Percentiles rank a stretch among this genome's conserved stretches.
Conservation (phyloP, 2,329 filamentous ascomycete species). For the Colletotrichum australisinense region DNA sequence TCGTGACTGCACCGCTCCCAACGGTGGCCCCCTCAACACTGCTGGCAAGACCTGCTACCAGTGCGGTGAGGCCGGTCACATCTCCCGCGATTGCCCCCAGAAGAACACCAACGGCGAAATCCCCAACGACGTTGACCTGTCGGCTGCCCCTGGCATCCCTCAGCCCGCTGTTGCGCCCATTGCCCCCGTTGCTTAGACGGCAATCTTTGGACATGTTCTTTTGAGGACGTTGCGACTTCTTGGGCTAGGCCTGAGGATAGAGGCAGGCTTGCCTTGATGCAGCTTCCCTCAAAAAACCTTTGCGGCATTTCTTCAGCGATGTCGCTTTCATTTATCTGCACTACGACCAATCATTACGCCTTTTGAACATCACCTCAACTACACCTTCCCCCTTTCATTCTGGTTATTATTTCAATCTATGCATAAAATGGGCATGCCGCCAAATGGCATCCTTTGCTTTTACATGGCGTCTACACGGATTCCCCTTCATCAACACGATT, state of each 20-base stretch:
- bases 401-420: slow-evolving; percentile 30
- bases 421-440: slow-evolving; percentile 36
- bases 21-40: slow-evolving; percentile 94
- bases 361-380: slow-evolving; percentile 14
- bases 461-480: slow-evolving; percentile 43
- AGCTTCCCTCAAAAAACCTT: not conserved
- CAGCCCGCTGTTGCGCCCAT: slow-evolving; percentile 50
- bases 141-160: slow-evolving; percentile 51
- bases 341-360: slow-evolving; percentile 19
- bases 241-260: not conserved
- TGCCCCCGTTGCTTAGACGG: slow-evolving; percentile 54
- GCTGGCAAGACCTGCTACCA: slow-evolving; percentile 99
- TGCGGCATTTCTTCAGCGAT: slow-evolving; percentile 1
- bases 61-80: slow-evolving; percentile 95
- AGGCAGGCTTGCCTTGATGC: not conserved
- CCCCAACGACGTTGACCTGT: slow-evolving; percentile 55
- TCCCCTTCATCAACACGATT: slow-evolving; percentile 40
- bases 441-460: slow-evolving; percentile 37
- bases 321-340: slow-evolving; percentile 23
- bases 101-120: slow-evolving; percentile 68
- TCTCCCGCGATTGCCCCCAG: slow-evolving; percentile 93
- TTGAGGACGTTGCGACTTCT: slow-evolving; percentile 2
- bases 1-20: slow-evolving; percentile 93
- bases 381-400: slow-evolving; percentile 25
- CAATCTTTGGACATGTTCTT: not conserved